Evolutionary conservation across 495 filamentous ascomycete genomes (phyloP), one percentile per base, ranked within the genome.

Genomic region (Lasiosphaeris hirsuta): DNA sequence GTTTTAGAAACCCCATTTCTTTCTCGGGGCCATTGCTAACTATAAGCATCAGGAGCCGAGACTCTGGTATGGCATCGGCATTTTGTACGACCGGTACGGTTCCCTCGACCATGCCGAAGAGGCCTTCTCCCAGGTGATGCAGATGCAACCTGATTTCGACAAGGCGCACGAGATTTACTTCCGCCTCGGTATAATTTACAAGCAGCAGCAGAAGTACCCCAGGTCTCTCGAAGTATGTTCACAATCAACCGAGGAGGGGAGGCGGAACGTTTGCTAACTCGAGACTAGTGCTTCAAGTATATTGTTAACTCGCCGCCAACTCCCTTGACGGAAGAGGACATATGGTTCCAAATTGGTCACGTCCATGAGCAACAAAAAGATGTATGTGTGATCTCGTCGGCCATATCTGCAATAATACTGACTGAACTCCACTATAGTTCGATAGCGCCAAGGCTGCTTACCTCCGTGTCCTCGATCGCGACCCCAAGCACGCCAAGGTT

Each of bases 121-220:
- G 68, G 94, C 94, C 11, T 97, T 97, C 70, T 96, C 94, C 3
- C 90, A 99, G 66, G 94, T 99, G 53, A 97, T 99, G 94, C 85
- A 89, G 58, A 99, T 99, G 93, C 87, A 94, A 51, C 94, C 94
- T 2, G 86, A 93, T 65, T 99, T 97, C 58, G 94, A 99, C 68
- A 99, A 99, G 79, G 92, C 94, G 47, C 97, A 97, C 65, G 94
- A 99, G 67, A 97, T 99, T 53, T 99, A 97, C 74, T 99, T 99
- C 76, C 86, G 94, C 13, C 81, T 99, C 39, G 94, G 94, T 19
- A 99, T 99, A 75, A 97, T 99, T 45, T 97, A 97, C 78, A 99
- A 99, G 70, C 92, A 97, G 58, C 95, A 97, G 67, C 88, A 92
- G 56, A 97, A 97, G 72, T 99, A 94, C 66, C 81, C 80, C 40